Evolutionary conservation across 176 grass and related monocot species (phyloP).

Genomic region (Triticum aestivum): DNA sequence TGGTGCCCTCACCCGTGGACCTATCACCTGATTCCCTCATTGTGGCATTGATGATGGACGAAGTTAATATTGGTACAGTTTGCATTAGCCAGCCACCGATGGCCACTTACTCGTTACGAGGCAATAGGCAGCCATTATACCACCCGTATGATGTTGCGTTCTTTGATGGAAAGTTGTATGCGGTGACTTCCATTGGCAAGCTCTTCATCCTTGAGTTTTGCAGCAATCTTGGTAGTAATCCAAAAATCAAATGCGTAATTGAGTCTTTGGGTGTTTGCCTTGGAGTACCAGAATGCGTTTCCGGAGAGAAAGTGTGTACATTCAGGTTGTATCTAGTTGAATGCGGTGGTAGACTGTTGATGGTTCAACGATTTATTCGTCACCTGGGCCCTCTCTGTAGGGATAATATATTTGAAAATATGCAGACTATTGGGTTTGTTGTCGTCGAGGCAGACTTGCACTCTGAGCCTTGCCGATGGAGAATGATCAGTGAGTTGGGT

Average conservation of each 20-base stretch:
- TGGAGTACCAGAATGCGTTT: not conserved
- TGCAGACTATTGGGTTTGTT: not conserved
- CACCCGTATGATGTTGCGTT: not conserved
- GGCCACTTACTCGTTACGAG: not conserved
- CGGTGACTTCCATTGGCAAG: not conserved
- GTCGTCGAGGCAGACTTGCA: not conserved
- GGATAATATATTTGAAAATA: too few relatives aligned
- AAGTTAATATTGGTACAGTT: not conserved
- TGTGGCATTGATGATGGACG: not conserved
- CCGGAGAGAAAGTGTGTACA: not conserved
- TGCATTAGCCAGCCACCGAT: not conserved
- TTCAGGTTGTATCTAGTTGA: not conserved
- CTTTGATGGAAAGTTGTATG: constrained; percentile 13
- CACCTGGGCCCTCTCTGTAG: too few relatives aligned
- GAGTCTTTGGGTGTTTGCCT: not conserved
- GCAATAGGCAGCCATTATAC: not conserved
- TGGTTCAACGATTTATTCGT: not conserved
- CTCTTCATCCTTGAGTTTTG: not conserved
- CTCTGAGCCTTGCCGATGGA: not conserved
- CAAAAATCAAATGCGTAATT: not conserved
- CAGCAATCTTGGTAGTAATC: too few relatives aligned
- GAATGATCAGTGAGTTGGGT: not conserved
- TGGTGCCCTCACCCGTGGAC: not conserved
- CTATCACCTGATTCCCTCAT: not conserved
- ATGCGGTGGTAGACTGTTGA: not conserved